Percentiles rank a stretch among this genome's conserved stretches.
These are phyloP conservation scores for Penicillium waksmanii DNA, from an alignment of 495 filamentous ascomycete species.

Conservation along the genomic window DNA sequence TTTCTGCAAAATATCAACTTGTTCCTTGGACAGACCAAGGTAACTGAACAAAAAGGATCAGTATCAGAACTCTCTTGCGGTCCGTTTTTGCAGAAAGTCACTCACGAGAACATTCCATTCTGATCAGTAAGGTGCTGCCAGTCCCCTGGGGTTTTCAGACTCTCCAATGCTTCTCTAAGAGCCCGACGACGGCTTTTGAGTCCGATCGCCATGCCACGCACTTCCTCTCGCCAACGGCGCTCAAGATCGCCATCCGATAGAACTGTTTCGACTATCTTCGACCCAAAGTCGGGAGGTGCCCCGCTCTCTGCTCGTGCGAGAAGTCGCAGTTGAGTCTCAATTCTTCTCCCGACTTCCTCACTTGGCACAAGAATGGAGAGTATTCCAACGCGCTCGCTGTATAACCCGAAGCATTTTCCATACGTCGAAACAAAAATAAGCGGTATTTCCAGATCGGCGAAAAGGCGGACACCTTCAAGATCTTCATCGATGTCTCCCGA, in stretches of 20 bases:
- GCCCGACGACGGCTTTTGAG: constrained; percentile 14
- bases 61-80: neutral
- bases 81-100: neutral
- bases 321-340: constrained; percentile 15
- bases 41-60: constrained; percentile 17
- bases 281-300: constrained; percentile 21
- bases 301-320: constrained; percentile 19
- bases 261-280: constrained; percentile 20
- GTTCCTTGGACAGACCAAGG: constrained; percentile 18
- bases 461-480: constrained; percentile 15
- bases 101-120: constrained; percentile 26
- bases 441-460: constrained; percentile 17
- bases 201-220: constrained; percentile 16
- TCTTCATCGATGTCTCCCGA: constrained; percentile 23
- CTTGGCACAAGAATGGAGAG: constrained; percentile 15
- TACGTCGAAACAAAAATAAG: constrained; percentile 22
- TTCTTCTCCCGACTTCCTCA: constrained; percentile 13
- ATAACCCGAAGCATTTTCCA: constrained; percentile 24
- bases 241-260: constrained; percentile 13
- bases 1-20: constrained; percentile 13
- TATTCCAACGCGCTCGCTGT: constrained; percentile 24
- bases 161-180: constrained; percentile 15
- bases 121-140: constrained; percentile 24
- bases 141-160: constrained; percentile 18
- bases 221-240: constrained; percentile 18